Evolutionary conservation across 768 basidiomycete species (phyloP).

Genomic region (Hericium coralloides): DNA sequence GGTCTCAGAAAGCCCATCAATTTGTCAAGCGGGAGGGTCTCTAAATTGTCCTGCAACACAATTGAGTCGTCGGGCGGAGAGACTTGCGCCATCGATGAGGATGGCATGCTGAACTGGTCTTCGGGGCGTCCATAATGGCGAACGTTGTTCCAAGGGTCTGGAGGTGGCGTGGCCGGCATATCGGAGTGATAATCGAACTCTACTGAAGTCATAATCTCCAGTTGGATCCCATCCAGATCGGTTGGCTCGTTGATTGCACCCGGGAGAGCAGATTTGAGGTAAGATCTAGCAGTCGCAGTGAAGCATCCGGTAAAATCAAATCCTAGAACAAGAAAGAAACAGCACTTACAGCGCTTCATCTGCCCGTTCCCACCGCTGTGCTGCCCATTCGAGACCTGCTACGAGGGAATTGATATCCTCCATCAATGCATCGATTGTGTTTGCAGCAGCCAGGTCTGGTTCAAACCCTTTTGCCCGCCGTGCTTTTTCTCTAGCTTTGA

Average conservation of each 20-base stretch:
- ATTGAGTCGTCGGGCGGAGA: background rate
- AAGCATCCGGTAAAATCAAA: background rate
- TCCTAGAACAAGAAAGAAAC: no score
- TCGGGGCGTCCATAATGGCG: no score
- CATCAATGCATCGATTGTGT: constrained; percentile 4
- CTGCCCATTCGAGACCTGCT: constrained; percentile 9
- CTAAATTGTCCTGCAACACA: background rate
- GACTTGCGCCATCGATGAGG: no score
- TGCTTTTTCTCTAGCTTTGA: constrained; percentile 6
- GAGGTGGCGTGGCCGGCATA: background rate
- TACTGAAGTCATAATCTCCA: background rate
- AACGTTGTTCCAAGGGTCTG: background rate
- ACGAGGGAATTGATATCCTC: constrained; percentile 7
- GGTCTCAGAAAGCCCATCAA: background rate
- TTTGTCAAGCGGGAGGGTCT: background rate
- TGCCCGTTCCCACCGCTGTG: constrained; percentile 11
- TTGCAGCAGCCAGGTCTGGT: background rate
- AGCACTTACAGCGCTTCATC: constrained; percentile 6
- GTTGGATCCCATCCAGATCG: background rate
- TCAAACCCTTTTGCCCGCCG: background rate
- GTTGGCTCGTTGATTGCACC: constrained; percentile 1
- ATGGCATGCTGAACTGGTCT: no score
- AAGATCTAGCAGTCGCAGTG: constrained; percentile 1
- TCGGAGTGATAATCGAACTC: background rate
- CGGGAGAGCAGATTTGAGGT: constrained; percentile 8